phyloP scores from a whole-genome alignment of 2,329 filamentous ascomycete genomes.

The Sporothrix brasiliensis region DNA sequence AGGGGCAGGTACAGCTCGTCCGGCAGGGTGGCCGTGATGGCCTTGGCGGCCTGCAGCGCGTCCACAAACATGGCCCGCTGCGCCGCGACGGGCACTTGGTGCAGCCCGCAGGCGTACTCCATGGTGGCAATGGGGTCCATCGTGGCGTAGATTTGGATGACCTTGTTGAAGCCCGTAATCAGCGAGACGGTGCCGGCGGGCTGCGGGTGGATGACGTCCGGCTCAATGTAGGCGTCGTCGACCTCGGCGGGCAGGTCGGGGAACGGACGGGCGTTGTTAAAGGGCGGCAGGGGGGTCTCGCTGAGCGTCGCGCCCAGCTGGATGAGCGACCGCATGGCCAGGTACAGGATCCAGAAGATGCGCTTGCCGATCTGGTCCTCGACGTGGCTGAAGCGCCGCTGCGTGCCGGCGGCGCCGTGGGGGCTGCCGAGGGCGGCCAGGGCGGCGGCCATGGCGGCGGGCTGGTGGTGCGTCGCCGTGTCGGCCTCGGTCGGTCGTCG shows the following conservation, averaged over 20 bases:
- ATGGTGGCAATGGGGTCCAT: constrained; percentile 79
- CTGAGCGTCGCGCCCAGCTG: constrained; percentile 73
- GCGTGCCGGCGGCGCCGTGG: background rate
- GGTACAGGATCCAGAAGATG: constrained; percentile 82
- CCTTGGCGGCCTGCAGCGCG: constrained; percentile 70
- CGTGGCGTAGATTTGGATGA: constrained; percentile 75
- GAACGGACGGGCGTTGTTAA: constrained; percentile 72
- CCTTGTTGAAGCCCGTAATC: constrained; percentile 79
- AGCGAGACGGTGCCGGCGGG: constrained; percentile 68
- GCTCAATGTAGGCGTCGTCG: constrained; percentile 79
- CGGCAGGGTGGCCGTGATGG: constrained; percentile 68
- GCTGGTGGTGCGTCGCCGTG: background rate
- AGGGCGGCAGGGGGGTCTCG: constrained; percentile 72
- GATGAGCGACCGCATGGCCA: constrained; percentile 73
- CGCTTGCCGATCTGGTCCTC: constrained; percentile 74
- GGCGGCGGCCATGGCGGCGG: constrained; percentile 1
- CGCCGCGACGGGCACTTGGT: constrained; percentile 74
- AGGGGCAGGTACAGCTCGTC: constrained; percentile 56
- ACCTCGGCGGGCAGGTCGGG: constrained; percentile 79
- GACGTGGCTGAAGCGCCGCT: constrained; percentile 59
- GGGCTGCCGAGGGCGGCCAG: background rate
- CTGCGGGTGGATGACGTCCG: constrained; percentile 70
- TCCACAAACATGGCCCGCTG: constrained; percentile 74
- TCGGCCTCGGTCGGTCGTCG: constrained; percentile 44
- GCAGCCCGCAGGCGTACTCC: constrained; percentile 79